Base-by-base conservation (phyloP, 1,284 basidiomycete genomes). In the Butyriboletus appendiculatus region DNA sequence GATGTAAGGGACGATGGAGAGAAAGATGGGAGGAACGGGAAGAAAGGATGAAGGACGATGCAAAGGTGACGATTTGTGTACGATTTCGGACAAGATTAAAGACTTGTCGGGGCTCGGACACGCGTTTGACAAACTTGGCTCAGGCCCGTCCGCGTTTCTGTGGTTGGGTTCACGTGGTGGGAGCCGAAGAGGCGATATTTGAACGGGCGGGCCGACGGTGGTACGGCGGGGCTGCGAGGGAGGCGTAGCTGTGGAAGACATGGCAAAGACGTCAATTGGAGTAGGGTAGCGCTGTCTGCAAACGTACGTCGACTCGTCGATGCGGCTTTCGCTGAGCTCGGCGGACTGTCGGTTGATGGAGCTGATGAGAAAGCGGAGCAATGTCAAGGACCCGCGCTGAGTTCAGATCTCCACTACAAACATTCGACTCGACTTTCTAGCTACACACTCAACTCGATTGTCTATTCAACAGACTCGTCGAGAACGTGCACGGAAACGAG, bases 81-180 rank as follows among this genome's bases (percentile, higher is more conserved):
- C 35, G 67, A 71, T 70, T 66, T 64, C 68, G 53, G 68, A 38
- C 63, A n/a, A 66, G 64, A 69, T 68, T 68, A 63, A 67, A 55
- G 63, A 47, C 50, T 26, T 43, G 62, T 45, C 67, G 67, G 67
- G 61, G 65, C 68, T 69, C 65, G 67, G 68, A 56, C 65, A 67
- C 65, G 65, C 68, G 66, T 65, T 70, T 39, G 58, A 69, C 68
- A 70, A 72, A 72, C 67, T 72, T 65, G 68, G 66, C 42, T 55
- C 66, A 69, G 67, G 61, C 26, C 26, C 52, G 66, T 65, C 60
- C 60, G 63, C 57, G 69, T 68, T 28, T 61, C 63, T 48, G 42
- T 60, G 68, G 37, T 48, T 49, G 62, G 14, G 57, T 71, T 68
- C 66, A 72, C 66, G 66, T 71, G 66, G 60, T 71, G 67, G 58